Conservation (phyloP, 1,284 basidiomycete genomes). For the Marasmius sp. region DNA sequence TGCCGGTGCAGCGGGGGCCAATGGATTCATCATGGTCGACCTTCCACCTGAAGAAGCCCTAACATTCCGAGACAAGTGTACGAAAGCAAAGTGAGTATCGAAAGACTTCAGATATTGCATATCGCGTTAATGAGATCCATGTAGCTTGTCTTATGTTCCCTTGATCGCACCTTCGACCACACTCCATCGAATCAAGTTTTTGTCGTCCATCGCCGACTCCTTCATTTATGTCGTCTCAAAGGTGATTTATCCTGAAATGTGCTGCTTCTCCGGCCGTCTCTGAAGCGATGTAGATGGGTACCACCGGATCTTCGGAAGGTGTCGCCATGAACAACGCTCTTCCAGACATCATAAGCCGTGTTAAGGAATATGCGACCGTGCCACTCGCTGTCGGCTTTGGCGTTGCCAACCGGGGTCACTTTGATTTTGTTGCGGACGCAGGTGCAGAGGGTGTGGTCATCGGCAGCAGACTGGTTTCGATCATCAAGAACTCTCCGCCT, state of each 20-base stretch:
- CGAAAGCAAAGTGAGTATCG: constrained; percentile 66
- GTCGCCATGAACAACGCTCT: constrained; percentile 75
- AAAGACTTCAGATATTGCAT: constrained; percentile 1
- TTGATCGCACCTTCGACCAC: constrained; percentile 95
- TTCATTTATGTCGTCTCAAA: constrained; percentile 98
- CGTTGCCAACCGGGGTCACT: constrained; percentile 91
- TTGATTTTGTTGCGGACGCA: constrained; percentile 79
- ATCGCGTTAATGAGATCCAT: constrained; percentile 8
- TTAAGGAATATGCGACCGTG: constrained; percentile 71
- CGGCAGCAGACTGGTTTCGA: constrained; percentile 81
- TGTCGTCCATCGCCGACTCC: constrained; percentile 90
- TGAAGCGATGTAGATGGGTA: constrained; percentile 78
- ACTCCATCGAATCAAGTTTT: constrained; percentile 84
- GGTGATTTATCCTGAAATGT: constrained; percentile 38
- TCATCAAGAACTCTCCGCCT: constrained; percentile 69
- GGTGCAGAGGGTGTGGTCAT: constrained; percentile 96
- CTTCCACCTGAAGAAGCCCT: constrained; percentile 96
- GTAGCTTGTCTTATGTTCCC: constrained; percentile 93
- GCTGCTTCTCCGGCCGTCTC: not conserved
- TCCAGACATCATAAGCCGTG: constrained; percentile 75
- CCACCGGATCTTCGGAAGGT: constrained; percentile 86
- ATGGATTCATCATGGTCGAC: constrained; percentile 98
- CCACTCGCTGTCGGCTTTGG: constrained; percentile 97
- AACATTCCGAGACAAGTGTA: constrained; percentile 87
- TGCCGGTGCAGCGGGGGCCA: constrained; percentile 87